Conservation (phyloP, 768 basidiomycete genomes). For the Trametes cingulata region DNA sequence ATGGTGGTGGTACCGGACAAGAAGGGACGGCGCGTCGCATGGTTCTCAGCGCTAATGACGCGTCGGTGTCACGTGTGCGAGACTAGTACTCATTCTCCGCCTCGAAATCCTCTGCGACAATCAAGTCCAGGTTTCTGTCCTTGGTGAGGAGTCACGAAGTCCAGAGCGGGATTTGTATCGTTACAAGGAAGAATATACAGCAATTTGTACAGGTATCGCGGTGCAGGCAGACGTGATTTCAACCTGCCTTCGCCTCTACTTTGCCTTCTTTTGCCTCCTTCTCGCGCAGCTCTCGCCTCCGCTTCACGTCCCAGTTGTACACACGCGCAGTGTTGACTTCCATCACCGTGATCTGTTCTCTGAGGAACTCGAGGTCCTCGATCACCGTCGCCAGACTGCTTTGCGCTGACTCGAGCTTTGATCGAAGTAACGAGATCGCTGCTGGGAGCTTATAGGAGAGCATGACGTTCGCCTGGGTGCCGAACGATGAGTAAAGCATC, state of each 20-base stretch:
- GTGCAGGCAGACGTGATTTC: background rate
- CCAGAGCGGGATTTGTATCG: background rate
- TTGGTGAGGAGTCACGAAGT: too few species aligned
- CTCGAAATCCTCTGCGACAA: background rate
- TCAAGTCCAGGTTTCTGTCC: too few species aligned
- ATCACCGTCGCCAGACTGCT: constrained; percentile 62
- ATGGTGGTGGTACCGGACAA: constrained; percentile 3
- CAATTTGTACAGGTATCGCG: background rate
- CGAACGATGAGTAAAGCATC: background rate
- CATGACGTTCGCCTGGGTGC: constrained; percentile 93
- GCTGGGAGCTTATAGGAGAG: constrained; percentile 84
- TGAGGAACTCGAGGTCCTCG: constrained; percentile 89
- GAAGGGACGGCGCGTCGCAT: background rate
- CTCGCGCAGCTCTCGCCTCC: constrained; percentile 60
- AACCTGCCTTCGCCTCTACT: constrained; percentile 1
- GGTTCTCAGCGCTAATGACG: background rate
- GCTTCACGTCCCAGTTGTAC: constrained; percentile 95
- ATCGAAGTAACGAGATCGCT: constrained; percentile 71
- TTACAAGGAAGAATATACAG: background rate
- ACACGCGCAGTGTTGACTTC: constrained; percentile 93
- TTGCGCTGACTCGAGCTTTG: constrained; percentile 76
- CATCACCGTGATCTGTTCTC: constrained; percentile 96
- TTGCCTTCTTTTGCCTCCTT: constrained; percentile 34
- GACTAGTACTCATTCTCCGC: background rate
- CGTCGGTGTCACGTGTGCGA: constrained; percentile 14